Percentiles rank a stretch among this genome's conserved stretches.
These are phyloP conservation scores for Chenopodium suecicum DNA, from an alignment of 148 eudicot species.

Conservation along the genomic window DNA sequence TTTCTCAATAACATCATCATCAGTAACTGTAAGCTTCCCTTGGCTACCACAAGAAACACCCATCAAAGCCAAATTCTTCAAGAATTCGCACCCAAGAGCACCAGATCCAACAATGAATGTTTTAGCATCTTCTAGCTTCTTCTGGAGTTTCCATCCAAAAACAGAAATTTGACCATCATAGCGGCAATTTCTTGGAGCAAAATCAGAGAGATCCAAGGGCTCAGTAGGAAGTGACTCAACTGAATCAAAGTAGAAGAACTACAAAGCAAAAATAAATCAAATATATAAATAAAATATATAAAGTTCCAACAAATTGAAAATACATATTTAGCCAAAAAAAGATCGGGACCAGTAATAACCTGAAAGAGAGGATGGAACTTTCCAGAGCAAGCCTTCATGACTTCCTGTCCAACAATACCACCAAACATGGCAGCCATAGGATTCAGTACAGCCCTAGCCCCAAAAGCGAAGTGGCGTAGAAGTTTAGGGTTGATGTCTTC, in stretches of 20 bases:
- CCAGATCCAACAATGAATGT: slow-evolving; percentile 88
- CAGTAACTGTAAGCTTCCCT: slow-evolving; percentile 81
- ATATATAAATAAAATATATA: too few relatives aligned
- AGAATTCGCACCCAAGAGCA: slow-evolving; percentile 90
- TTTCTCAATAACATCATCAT: slow-evolving; percentile 95
- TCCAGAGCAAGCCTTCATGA: slow-evolving; percentile 95
- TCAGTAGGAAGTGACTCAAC: slow-evolving; percentile 84
- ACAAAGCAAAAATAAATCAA: slow-evolving; percentile 12
- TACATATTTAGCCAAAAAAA: neutral
- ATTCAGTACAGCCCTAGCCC: slow-evolving; percentile 87
- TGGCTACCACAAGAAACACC: slow-evolving; percentile 72
- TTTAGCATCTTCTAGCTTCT: slow-evolving; percentile 75
- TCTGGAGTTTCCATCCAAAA: slow-evolving; percentile 81
- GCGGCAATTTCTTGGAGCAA: slow-evolving; percentile 66
- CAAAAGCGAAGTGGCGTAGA: slow-evolving; percentile 71
- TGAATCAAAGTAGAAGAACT: slow-evolving; percentile 97
- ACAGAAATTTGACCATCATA: slow-evolving; percentile 96
- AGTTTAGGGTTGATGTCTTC: slow-evolving; percentile 72
- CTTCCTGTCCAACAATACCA: slow-evolving; percentile 92
- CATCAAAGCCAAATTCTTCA: slow-evolving; percentile 92
- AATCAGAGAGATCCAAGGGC: slow-evolving; percentile 59
- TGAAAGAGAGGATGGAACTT: slow-evolving; percentile 93
- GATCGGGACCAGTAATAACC: slow-evolving; percentile 37
- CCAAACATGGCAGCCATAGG: slow-evolving; percentile 99
- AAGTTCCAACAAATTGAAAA: neutral